Evolutionary conservation across 2,329 filamentous ascomycete genomes (phyloP).

Genomic region (Hymenoscyphus linearis): DNA sequence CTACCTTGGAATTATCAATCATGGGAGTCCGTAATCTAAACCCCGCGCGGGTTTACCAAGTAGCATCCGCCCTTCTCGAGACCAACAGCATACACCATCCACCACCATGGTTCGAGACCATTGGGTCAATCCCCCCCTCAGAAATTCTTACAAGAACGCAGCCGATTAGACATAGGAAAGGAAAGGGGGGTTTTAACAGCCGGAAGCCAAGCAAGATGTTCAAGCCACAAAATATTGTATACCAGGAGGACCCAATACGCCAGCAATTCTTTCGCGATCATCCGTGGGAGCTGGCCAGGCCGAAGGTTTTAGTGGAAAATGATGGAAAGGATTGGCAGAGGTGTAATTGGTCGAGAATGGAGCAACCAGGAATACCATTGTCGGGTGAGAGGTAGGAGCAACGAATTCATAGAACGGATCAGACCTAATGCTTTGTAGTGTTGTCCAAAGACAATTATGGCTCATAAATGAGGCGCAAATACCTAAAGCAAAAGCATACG

Average conservation of each 20-base stretch:
- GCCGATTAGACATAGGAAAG: slow-evolving; percentile 41
- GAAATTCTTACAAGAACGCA: slow-evolving; percentile 52
- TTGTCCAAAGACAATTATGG: slow-evolving; percentile 86
- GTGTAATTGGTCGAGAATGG: slow-evolving; percentile 73
- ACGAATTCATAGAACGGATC: background rate
- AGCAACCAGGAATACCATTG: slow-evolving; percentile 69
- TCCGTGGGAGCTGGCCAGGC: slow-evolving; percentile 92
- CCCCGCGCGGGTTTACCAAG: slow-evolving; percentile 44
- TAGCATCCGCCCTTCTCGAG: slow-evolving; percentile 40
- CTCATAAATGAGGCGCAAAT: slow-evolving; percentile 64
- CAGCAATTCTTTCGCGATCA: slow-evolving; percentile 85
- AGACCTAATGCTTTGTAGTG: slow-evolving; percentile 47
- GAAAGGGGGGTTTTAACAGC: slow-evolving; percentile 32
- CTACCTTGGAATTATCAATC: background rate
- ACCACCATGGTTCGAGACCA: slow-evolving; percentile 31
- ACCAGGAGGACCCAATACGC: slow-evolving; percentile 79
- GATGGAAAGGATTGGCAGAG: slow-evolving; percentile 75
- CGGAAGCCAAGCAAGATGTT: slow-evolving; percentile 72
- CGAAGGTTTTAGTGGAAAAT: slow-evolving; percentile 76
- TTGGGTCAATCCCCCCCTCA: slow-evolving; percentile 43
- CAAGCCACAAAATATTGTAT: slow-evolving; percentile 70
- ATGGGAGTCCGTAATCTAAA: slow-evolving; percentile 32
- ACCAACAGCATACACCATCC: slow-evolving; percentile 36
- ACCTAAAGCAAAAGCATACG: slow-evolving; percentile 69
- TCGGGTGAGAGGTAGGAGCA: slow-evolving; percentile 72